phyloP scores from a whole-genome alignment of 805 yeast genomes.

The Torulaspora indica region DNA sequence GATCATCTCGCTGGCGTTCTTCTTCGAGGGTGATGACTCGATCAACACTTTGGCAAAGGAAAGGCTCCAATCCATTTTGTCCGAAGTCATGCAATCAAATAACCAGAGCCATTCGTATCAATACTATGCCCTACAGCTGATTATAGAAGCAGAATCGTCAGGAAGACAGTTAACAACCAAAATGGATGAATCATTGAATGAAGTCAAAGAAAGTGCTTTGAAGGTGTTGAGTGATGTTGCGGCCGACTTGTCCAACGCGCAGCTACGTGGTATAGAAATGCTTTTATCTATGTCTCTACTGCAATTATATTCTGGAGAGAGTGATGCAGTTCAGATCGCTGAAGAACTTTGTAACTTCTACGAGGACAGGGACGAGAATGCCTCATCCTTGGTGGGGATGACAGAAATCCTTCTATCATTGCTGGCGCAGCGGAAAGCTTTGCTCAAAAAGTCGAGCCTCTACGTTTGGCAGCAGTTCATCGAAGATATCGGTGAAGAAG shows the following conservation, averaged over 20 bases:
- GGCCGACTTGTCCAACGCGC: slow-evolving; percentile 27
- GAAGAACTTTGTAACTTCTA: slow-evolving; percentile 54
- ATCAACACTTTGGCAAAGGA: slow-evolving; percentile 44
- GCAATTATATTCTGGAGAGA: slow-evolving; percentile 70
- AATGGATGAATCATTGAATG: slow-evolving; percentile 56
- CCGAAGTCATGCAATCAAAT: slow-evolving; percentile 47
- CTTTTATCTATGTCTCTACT: slow-evolving; percentile 70
- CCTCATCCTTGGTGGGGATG: slow-evolving; percentile 45
- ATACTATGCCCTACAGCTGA: slow-evolving; percentile 43
- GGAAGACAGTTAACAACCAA: slow-evolving; percentile 32
- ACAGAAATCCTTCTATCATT: slow-evolving; percentile 58
- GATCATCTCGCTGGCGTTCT: slow-evolving; percentile 34
- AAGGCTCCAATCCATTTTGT: slow-evolving; percentile 62
- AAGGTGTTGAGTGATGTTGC: slow-evolving; percentile 44
- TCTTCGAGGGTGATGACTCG: slow-evolving; percentile 22
- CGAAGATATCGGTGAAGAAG: slow-evolving; percentile 41
- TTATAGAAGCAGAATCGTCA: slow-evolving; percentile 29
- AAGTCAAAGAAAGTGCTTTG: slow-evolving; percentile 47
- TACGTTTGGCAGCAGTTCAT: slow-evolving; percentile 55
- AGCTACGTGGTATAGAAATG: slow-evolving; percentile 64
- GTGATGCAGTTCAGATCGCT: slow-evolving; percentile 70
- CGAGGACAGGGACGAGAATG: slow-evolving; percentile 35
- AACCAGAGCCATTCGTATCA: slow-evolving; percentile 49
- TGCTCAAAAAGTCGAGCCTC: slow-evolving; percentile 54
- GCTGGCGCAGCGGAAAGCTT: slow-evolving; percentile 51